These are phyloP conservation scores for Phytophthora nicotianae DNA, from an alignment of 352 stramenopile genomes.

Conservation along the genomic window DNA sequence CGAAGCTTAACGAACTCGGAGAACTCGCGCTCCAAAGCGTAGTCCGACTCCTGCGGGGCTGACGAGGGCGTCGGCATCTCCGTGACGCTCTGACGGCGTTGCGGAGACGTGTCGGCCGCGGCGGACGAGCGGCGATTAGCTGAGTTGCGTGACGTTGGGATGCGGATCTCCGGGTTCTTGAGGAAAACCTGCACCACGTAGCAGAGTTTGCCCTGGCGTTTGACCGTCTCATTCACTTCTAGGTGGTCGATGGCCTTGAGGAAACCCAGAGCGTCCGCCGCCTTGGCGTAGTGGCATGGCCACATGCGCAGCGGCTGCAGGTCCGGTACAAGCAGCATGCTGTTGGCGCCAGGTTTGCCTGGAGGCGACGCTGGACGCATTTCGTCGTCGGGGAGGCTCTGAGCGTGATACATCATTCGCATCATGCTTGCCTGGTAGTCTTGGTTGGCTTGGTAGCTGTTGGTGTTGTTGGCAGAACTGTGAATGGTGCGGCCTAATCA, in stretches of 20 bases:
- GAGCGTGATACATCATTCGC: conserved; percentile 24
- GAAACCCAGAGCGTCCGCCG: conserved; percentile 42
- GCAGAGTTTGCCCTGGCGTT: conserved; percentile 35
- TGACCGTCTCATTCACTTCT: conserved; percentile 40
- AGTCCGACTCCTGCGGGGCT: conserved; percentile 36
- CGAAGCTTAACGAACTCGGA: conserved; percentile 49
- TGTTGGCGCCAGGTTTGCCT: conserved; percentile 20
- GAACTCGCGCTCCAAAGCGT: conserved; percentile 44
- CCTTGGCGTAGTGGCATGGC: conserved; percentile 48
- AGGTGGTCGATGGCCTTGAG: conserved; percentile 48
- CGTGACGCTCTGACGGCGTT: conserved; percentile 19
- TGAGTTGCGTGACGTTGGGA: conserved; percentile 45
- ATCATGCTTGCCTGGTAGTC: conserved; percentile 5
- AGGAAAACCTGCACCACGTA: conserved; percentile 52
- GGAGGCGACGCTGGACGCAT: conserved; percentile 19
- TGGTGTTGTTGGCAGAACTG: conserved; percentile 11
- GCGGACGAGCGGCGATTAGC: conserved; percentile 33
- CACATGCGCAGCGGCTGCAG: conserved; percentile 48
- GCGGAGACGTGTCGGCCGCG: conserved; percentile 14
- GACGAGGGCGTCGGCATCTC: conserved; percentile 1
- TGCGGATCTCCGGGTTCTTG: conserved; percentile 48
- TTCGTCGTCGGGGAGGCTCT: conserved; percentile 13
- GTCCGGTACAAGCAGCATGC: conserved; percentile 35
- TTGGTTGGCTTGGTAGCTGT: conserved; percentile 2
- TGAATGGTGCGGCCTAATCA: conserved; percentile 29